phyloP scores from a whole-genome alignment of 148 eudicot genomes.

The Vaccinium myrtillus region DNA sequence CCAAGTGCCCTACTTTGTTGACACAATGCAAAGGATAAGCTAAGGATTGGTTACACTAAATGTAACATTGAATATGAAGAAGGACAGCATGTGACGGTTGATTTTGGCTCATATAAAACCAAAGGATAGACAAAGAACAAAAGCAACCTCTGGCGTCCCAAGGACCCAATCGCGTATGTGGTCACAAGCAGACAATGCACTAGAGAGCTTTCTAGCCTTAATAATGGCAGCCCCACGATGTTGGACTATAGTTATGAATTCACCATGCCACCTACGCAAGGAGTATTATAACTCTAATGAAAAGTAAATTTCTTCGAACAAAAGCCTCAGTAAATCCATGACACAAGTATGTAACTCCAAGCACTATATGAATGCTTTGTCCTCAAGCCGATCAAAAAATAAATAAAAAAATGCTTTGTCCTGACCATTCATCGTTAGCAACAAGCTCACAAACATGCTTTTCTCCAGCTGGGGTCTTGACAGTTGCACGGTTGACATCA shows the following conservation, averaged over 20 bases:
- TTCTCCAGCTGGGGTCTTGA: slow-evolving; percentile 71
- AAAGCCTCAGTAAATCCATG: not conserved
- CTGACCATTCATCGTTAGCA: slow-evolving; percentile 81
- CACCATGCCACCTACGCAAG: slow-evolving; percentile 58
- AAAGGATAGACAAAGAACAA: slow-evolving; percentile 10
- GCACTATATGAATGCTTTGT: no score
- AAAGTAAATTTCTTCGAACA: not conserved
- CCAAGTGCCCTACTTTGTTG: slow-evolving; percentile 65
- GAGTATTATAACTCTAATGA: not conserved
- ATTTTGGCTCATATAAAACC: not conserved
- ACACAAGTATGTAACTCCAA: not conserved
- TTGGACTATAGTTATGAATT: slow-evolving; percentile 82
- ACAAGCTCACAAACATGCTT: slow-evolving; percentile 85
- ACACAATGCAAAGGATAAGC: not conserved
- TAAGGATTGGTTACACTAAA: not conserved
- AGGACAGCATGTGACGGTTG: not conserved
- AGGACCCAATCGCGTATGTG: slow-evolving; percentile 84
- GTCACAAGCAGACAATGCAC: slow-evolving; percentile 95
- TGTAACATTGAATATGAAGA: not conserved
- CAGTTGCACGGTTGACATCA: slow-evolving; percentile 97
- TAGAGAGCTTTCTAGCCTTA: slow-evolving; percentile 92
- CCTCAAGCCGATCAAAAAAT: no score
- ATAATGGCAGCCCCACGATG: slow-evolving; percentile 98
- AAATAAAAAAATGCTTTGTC: not conserved
- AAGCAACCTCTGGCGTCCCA: slow-evolving; percentile 92